Conservation (phyloP, 1,139 yeast genomes). For the Yarrowia galli region DNA sequence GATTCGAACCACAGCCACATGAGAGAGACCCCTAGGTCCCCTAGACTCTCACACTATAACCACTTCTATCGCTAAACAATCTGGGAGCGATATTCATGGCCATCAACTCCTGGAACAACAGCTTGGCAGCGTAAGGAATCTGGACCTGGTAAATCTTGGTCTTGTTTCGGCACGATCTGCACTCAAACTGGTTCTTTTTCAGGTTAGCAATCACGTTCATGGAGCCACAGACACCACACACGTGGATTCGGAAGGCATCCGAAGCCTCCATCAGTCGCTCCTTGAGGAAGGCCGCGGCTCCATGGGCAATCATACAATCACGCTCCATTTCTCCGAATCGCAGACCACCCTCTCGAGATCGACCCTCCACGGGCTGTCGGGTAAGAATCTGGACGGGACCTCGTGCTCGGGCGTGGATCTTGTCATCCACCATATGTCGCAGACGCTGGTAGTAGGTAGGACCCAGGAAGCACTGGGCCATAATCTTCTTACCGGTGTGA, state of each 20-base stretch:
- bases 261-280: constrained; percentile 99
- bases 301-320: constrained; percentile 99
- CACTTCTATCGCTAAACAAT: constrained; percentile 54
- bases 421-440: constrained; percentile 99
- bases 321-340: constrained; percentile 99
- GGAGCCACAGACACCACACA: constrained; percentile 97
- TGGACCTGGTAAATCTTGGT: constrained; percentile 97
- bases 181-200: constrained; percentile 96
- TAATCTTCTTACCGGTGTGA: constrained; percentile 95
- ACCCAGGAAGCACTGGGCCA: constrained; percentile 98
- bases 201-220: constrained; percentile 97
- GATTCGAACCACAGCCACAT: no score
- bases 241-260: constrained; percentile 97
- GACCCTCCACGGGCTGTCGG: constrained; percentile 99
- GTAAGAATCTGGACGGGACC: constrained; percentile 99
- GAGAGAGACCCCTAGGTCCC: neutral
- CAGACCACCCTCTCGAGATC: constrained; percentile 99
- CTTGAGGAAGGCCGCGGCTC: constrained; percentile 96
- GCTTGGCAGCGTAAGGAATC: constrained; percentile 96
- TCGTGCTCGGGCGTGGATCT: constrained; percentile 99
- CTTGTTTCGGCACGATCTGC: constrained; percentile 98
- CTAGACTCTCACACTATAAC: constrained; percentile 49
- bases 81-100: constrained; percentile 86
- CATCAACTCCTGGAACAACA: constrained; percentile 97
- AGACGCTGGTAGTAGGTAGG: constrained; percentile 98